Conservation (phyloP, 2,329 filamentous ascomycete species). For the Fusarium newnesense region DNA sequence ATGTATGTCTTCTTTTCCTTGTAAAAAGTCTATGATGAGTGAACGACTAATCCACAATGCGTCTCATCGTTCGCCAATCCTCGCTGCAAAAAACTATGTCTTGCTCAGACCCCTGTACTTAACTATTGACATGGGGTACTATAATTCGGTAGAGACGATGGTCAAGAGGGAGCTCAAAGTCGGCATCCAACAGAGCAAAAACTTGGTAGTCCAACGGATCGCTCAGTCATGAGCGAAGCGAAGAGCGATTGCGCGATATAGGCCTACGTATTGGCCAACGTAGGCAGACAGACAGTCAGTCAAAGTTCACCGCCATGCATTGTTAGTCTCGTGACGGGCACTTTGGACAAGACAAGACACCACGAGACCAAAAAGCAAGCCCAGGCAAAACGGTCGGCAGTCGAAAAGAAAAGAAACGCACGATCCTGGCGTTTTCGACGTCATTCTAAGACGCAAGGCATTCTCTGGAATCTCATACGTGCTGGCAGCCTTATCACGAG, state of each 20-base stretch:
- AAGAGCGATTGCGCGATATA: constrained; percentile 20
- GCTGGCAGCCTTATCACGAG: constrained; percentile 27
- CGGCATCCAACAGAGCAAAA: constrained; percentile 10
- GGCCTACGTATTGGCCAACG: constrained; percentile 13
- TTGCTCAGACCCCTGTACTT: constrained; percentile 22
- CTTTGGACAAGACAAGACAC: constrained; percentile 19
- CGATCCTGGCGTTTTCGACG: constrained; percentile 25
- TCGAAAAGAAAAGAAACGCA: constrained; percentile 12
- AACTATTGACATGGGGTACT: constrained; percentile 36
- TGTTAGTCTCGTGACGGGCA: constrained; percentile 26
- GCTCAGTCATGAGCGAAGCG: not conserved
- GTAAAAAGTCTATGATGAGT: constrained; percentile 3
- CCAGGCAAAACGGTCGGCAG: constrained; percentile 28
- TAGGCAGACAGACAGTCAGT: not conserved
- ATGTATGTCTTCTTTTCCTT: constrained; percentile 38
- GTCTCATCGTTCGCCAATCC: constrained; percentile 42
- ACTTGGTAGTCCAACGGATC: constrained; percentile 15
- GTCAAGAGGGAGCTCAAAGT: constrained; percentile 8
- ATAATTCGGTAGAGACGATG: constrained; percentile 28
- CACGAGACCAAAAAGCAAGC: constrained; percentile 32
- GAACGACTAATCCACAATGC: constrained; percentile 30
- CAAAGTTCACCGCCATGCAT: constrained; percentile 31
- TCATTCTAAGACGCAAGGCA: constrained; percentile 33
- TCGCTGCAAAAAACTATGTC: constrained; percentile 20
- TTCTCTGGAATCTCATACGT: constrained; percentile 15